Conservation (phyloP, 2,329 filamentous ascomycete species). For the Phaeomoniella chlamydospora region DNA sequence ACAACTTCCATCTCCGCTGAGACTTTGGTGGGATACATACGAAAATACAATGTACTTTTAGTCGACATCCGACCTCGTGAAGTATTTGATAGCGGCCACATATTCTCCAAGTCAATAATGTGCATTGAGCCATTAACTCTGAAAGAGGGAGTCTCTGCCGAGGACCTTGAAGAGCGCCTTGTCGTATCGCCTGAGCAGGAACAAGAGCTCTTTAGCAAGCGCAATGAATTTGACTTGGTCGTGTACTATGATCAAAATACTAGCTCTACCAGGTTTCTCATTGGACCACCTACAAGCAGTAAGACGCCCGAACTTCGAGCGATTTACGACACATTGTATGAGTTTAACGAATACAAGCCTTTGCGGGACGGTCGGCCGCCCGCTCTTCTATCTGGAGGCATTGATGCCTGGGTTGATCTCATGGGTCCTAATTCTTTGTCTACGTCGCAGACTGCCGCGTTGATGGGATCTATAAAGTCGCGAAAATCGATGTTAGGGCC, state of each 20-base stretch:
- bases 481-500: conserved; percentile 18
- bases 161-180: conserved; percentile 40
- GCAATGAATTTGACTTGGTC: conserved; percentile 67
- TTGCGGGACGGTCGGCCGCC: conserved; percentile 51
- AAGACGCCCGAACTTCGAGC: conserved; percentile 48
- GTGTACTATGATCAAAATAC: conserved; percentile 76
- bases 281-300: conserved; percentile 28
- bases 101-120: conserved; percentile 68
- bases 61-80: conserved; percentile 75
- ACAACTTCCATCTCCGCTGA: conserved; percentile 52
- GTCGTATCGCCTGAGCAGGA: conserved; percentile 42
- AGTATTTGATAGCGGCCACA: conserved; percentile 77
- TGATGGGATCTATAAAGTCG: conserved; percentile 28
- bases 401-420: conserved; percentile 78
- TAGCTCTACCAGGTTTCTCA: conserved; percentile 41
- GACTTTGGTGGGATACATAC: conserved; percentile 57
- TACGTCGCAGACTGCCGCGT: conserved; percentile 38
- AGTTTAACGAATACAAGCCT: conserved; percentile 69
- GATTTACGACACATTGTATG: conserved; percentile 63
- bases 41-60: conserved; percentile 52
- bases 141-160: conserved; percentile 51
- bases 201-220: conserved; percentile 55
- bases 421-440: conserved; percentile 55
- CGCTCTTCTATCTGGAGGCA: conserved; percentile 64
- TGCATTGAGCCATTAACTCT: conserved; percentile 77